A percentile compares a stretch with the other conserved stretches of the same genome.
phyloP scores from a whole-genome alignment of 2,329 filamentous ascomycete species.

The Aspergillus fructus region DNA sequence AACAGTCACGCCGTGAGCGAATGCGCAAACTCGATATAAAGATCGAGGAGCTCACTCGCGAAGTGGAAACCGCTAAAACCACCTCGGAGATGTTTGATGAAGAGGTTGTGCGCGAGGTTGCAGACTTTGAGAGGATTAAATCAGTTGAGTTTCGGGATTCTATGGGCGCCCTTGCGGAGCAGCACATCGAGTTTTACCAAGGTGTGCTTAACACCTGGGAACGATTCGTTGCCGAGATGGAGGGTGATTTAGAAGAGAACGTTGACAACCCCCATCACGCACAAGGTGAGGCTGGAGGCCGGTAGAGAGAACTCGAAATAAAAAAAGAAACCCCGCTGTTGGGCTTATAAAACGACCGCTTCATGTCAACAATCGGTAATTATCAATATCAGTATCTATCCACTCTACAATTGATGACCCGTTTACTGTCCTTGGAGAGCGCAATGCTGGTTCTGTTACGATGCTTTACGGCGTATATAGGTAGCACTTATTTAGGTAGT shows the following conservation, averaged over 20 bases:
- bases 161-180: constrained; percentile 76
- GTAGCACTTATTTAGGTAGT: neutral
- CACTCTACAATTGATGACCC: neutral
- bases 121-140: constrained; percentile 96
- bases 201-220: constrained; percentile 83
- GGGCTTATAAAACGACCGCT: neutral
- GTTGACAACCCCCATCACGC: constrained; percentile 5
- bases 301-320: neutral
- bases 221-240: constrained; percentile 83
- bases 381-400: neutral
- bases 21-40: constrained; percentile 86
- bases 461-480: constrained; percentile 8
- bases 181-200: constrained; percentile 84
- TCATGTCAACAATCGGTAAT: neutral
- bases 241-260: constrained; percentile 54
- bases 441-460: neutral
- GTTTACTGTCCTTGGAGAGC: constrained; percentile 4
- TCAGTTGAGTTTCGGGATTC: constrained; percentile 86
- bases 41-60: constrained; percentile 85
- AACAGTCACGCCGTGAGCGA: constrained; percentile 82
- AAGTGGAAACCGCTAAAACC: constrained; percentile 84
- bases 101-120: constrained; percentile 88
- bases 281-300: neutral
- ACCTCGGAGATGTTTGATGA: constrained; percentile 93
- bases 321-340: neutral